Base-by-base conservation (phyloP, 2,329 filamentous ascomycete genomes). In the Hymenoscyphus fraxineus region DNA sequence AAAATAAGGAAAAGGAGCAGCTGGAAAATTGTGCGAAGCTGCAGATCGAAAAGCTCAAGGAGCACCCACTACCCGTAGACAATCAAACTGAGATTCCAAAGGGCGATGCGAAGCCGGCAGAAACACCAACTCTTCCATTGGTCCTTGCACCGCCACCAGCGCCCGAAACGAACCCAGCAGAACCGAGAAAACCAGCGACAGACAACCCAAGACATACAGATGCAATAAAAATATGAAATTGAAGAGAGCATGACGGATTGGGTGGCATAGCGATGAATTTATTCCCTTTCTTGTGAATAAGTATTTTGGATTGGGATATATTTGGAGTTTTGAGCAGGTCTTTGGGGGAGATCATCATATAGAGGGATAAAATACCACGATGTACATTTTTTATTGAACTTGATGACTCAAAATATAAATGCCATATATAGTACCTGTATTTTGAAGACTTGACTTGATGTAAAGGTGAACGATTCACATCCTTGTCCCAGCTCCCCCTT, bases 211-310 rank as follows among this genome's bases (percentile, higher is more conserved):
- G 47, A 22, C 47, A 54, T 22, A 54, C 47, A 54, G 47, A 54
- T 54, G 47, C 47, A 54, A 27, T 19, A 22, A 54, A 22, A 19
- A 54, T 12, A 13, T 12, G 47, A 27, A 54, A 27, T 22, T 27
- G 19, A 54, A 54, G 47, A 13, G 47, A 54, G 47, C 47, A 54
- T 54, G 22, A 3, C 19, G 19, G n/a, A 22, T 22, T 27, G 44
- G 44, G 44, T 22, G n/a, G 44, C 44, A 51, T 27, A 54, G 47
- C 47, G 19, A 19, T 54, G 22, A 27, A 54, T 54, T 51, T 51
- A 13, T 54, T 54, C 47, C 47, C 22, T 54, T 54, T 54, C 47
- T 54, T 54, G 47, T 54, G 47, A 54, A 54, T 54, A 54, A 54
- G 22, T 22, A 27, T 54, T 54, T 54, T 22, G 47, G 47, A 13